phyloP scores from a whole-genome alignment of 2,329 filamentous ascomycete species.

The Eutypella sp. region DNA sequence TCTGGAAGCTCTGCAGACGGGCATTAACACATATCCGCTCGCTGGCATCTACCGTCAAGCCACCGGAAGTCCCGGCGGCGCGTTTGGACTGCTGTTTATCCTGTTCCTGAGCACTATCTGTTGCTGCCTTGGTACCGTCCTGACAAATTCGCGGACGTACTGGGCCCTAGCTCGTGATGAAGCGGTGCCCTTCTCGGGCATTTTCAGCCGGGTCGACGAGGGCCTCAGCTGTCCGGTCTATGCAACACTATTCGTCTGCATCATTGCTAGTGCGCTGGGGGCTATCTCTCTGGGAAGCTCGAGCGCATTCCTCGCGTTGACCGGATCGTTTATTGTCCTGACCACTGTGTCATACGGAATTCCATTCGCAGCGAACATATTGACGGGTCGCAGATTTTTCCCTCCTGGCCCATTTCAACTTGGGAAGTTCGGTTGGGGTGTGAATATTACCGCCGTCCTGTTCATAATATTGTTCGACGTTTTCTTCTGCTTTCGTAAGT shows the following conservation, averaged over 20 bases:
- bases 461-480: conserved; percentile 52
- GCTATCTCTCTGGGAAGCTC: conserved; percentile 51
- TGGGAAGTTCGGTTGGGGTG: conserved; percentile 40
- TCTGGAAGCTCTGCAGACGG: conserved; percentile 45
- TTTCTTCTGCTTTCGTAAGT: conserved; percentile 57
- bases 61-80: conserved; percentile 43
- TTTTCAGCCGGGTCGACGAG: conserved; percentile 50
- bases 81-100: conserved; percentile 54
- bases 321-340: conserved; percentile 54
- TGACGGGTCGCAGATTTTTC: conserved; percentile 47
- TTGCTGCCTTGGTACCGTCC: conserved; percentile 45
- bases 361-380: conserved; percentile 44
- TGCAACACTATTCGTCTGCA: conserved; percentile 49
- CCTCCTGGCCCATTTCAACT: conserved; percentile 49
- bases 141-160: conserved; percentile 42
- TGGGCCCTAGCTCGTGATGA: conserved; percentile 56
- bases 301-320: conserved; percentile 52
- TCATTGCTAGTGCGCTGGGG: conserved; percentile 47
- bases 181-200: conserved; percentile 50
- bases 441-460: conserved; percentile 46
- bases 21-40: conserved; percentile 53
- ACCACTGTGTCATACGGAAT: conserved; percentile 51
- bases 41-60: conserved; percentile 59
- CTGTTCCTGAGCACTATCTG: conserved; percentile 46
- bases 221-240: conserved; percentile 54